A percentile compares a stretch with the other conserved stretches of the same genome.
Evolutionary conservation across 2,329 filamentous ascomycete genomes (phyloP).

Genomic region (Lanzia echinophila): DNA sequence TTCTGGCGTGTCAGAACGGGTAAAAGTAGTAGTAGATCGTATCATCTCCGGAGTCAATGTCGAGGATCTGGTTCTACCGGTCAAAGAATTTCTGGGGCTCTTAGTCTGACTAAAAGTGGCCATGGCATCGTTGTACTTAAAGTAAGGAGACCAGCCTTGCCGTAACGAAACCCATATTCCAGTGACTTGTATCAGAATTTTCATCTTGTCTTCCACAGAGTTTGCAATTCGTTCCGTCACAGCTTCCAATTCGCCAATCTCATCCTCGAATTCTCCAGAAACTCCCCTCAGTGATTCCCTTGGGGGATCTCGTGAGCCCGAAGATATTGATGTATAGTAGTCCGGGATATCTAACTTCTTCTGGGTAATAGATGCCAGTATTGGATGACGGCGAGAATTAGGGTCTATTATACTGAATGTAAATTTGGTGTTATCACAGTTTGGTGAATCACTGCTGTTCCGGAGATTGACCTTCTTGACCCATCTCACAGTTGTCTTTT

Average conservation of each 20-base stretch:
- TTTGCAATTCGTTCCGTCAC: constrained; percentile 31
- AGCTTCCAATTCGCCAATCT: constrained; percentile 14
- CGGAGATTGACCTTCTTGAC: constrained; percentile 45
- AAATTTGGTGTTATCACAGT: constrained; percentile 47
- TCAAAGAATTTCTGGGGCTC: constrained; percentile 7
- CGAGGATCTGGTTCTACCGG: constrained; percentile 18
- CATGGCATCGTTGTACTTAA: constrained; percentile 29
- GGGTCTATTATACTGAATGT: constrained; percentile 73
- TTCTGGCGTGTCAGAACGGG: constrained; percentile 21
- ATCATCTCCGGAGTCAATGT: constrained; percentile 24
- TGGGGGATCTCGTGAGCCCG: constrained; percentile 40
- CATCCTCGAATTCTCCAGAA: constrained; percentile 8
- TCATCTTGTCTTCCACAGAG: constrained; percentile 39
- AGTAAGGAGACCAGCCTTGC: constrained; percentile 37
- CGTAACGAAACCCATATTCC: constrained; percentile 46
- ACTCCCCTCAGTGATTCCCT: constrained; percentile 13
- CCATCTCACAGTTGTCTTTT: constrained; percentile 60
- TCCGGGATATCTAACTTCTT: constrained; percentile 63
- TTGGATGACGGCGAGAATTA: constrained; percentile 61
- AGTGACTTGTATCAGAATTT: constrained; percentile 44
- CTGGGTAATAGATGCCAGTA: constrained; percentile 62
- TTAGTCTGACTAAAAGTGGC: constrained; percentile 8
- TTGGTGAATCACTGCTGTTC: constrained; percentile 18
- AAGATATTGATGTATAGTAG: constrained; percentile 52
- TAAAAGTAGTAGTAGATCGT: constrained; percentile 13